Conservation (phyloP, 768 basidiomycete species). For the Amanita rimosa region DNA sequence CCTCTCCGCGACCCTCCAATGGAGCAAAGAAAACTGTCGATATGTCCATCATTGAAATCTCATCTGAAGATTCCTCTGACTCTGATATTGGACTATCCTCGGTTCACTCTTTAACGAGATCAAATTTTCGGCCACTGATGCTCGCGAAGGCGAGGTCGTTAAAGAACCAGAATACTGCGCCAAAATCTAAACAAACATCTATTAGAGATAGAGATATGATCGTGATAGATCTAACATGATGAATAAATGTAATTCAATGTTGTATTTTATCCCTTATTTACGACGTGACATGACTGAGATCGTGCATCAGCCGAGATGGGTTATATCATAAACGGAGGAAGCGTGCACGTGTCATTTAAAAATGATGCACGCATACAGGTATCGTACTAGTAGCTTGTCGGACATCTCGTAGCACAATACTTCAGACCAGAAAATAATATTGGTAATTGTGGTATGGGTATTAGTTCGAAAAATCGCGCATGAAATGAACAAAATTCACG, state of each 20-base stretch:
- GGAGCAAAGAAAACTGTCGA: neutral
- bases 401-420: no score
- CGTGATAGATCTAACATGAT: constrained; percentile 1
- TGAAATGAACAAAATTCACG: constrained; percentile 96
- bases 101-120: neutral
- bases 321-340: no score
- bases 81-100: neutral
- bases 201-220: neutral
- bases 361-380: no score
- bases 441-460: no score
- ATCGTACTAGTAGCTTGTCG: no score
- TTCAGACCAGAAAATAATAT: no score
- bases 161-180: neutral
- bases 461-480: constrained; percentile 46
- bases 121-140: neutral
- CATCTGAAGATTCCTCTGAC: constrained; percentile 3
- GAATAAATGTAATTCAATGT: no score
- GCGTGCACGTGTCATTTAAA: no score
- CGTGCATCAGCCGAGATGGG: no score
- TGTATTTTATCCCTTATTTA: no score
- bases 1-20: neutral
- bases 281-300: no score
- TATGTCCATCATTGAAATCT: constrained; percentile 5
- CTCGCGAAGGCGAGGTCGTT: constrained; percentile 1
- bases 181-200: neutral